phyloP scores from a whole-genome alignment of 768 basidiomycete genomes.

The Leccinum arenicola region DNA sequence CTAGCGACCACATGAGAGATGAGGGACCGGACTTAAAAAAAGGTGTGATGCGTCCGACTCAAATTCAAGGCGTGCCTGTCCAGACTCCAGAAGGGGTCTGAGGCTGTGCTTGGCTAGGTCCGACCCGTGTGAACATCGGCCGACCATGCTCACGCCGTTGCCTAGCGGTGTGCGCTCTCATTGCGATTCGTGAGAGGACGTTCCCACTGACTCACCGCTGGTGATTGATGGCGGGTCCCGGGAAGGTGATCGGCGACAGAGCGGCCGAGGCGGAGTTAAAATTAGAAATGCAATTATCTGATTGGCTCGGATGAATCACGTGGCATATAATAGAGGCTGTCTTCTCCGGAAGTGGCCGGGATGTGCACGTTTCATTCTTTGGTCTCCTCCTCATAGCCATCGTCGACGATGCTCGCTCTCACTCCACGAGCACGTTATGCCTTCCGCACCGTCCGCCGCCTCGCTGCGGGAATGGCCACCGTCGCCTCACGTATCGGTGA shows the following conservation, averaged over 20 bases:
- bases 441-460: slow-evolving; percentile 49
- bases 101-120: neutral
- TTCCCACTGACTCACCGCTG: neutral
- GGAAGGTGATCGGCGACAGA: slow-evolving; percentile 1
- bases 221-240: neutral
- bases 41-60: neutral
- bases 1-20: neutral
- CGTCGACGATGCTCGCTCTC: slow-evolving; percentile 60
- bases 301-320: neutral
- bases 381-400: neutral
- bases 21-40: too few species aligned
- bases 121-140: neutral
- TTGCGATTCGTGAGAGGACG: neutral
- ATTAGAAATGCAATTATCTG: neutral
- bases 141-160: neutral
- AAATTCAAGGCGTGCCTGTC: neutral
- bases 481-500: slow-evolving; percentile 79
- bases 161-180: neutral
- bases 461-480: slow-evolving; percentile 77
- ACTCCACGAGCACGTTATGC: slow-evolving; percentile 52
- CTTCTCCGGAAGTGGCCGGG: neutral
- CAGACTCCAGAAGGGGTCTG: neutral
- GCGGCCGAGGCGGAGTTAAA: slow-evolving; percentile 8
- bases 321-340: neutral
- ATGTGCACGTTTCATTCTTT: neutral